Evolutionary conservation across 2,329 filamentous ascomycete genomes (phyloP), one percentile per base, ranked within the genome.

Genomic region (Paecilomyces formosus): DNA sequence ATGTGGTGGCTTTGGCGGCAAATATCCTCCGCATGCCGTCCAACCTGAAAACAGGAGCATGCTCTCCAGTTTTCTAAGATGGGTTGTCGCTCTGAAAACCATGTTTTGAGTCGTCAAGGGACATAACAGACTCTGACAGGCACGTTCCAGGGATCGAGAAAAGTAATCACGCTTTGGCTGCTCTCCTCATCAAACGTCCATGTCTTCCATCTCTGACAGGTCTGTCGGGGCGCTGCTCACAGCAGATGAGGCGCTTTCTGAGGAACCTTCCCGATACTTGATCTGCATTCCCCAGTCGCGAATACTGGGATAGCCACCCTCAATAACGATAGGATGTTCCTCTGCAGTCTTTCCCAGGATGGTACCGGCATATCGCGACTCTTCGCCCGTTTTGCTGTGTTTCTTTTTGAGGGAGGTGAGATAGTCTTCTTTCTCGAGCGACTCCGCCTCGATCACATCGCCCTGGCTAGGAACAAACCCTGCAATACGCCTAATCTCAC

Each of bases 321-420:
- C 92, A 55, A 96, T 87, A 55, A 87, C 79, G 28, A 96, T 78
- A 7, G 88, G 83, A 67, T 85, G 85, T 58, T 87, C 83, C 64
- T 96, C 90, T 54, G 82, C 82, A 52, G 82, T 79, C 63, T 87
- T 87, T 3, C 93, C 93, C 11, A 97, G 79, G 0, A 94, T 83
- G 0, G 93, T 96, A 30, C 90, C 91, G 64, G 88, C 85, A 72
- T 91, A 96, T 67, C 93, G 88, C 9, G 88, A 87, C 68, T 96
- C 92, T 68, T 95, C 91, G 62, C 89, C 90, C 0, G 88, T 89
- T 66, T 94, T 95, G 76, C 88, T 92, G 73, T 96, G 90, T 70
- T 95, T 96, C 76, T 92, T 94, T 75, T 96, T 97, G 50, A 97
- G 78, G 3, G 86, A 88, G 58, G 82, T 85, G 18, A 92, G 70